Conservation (phyloP, 768 basidiomycete genomes). For the Termitomyces sp. region DNA sequence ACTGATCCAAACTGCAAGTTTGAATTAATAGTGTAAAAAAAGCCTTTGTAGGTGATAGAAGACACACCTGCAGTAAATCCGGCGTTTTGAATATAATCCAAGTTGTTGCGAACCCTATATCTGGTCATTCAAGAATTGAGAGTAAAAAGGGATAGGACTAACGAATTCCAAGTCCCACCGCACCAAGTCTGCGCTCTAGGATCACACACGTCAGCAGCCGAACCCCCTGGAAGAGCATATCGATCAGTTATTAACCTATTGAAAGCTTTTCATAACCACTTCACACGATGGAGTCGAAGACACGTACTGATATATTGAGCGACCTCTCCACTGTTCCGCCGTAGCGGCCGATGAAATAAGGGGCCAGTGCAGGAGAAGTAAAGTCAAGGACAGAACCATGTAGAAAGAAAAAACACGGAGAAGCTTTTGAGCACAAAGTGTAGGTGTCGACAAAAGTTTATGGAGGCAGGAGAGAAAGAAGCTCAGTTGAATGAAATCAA, state of each 20-base stretch:
- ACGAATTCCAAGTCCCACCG: conserved; percentile 82
- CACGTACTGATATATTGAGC: conserved; percentile 79
- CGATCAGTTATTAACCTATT: conserved; percentile 67
- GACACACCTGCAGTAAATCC: conserved; percentile 71
- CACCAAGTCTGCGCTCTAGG: conserved; percentile 64
- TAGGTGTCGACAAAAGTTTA: neutral
- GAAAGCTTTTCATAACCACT: neutral
- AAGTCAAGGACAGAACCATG: conserved; percentile 21
- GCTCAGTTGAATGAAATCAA: neutral
- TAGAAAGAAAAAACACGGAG: conserved; percentile 13
- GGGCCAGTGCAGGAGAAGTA: conserved; percentile 16
- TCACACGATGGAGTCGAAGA: neutral
- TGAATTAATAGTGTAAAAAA: neutral
- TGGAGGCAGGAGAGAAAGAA: neutral
- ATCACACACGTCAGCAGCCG: conserved; percentile 49
- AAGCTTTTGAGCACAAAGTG: neutral
- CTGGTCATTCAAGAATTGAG: neutral
- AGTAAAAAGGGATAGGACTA: conserved; percentile 10
- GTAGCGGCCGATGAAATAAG: conserved; percentile 46
- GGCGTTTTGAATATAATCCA: conserved; percentile 82
- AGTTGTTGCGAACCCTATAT: conserved; percentile 55
- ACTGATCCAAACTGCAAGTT: conserved; percentile 66
- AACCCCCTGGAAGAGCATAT: conserved; percentile 59
- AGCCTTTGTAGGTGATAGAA: neutral
- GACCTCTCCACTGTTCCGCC: conserved; percentile 67